A percentile compares a stretch with the other conserved stretches of the same genome.
These are phyloP conservation scores for Aspergillus sp. DNA, from an alignment of 2,329 filamentous ascomycete species.

Conservation along the genomic window DNA sequence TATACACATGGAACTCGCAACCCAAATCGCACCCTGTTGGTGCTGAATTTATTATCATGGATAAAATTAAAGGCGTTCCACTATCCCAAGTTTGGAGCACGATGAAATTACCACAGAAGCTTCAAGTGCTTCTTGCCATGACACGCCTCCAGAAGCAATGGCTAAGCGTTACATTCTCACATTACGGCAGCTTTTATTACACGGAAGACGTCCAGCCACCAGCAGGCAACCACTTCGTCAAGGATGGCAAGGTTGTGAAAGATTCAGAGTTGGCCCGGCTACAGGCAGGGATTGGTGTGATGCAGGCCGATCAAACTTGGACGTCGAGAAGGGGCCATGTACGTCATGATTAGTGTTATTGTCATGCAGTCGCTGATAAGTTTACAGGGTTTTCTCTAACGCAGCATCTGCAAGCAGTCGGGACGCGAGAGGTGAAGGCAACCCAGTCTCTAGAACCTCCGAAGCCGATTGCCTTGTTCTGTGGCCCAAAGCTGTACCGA, in stretches of 20 bases:
- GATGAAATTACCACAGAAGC: slow-evolving; percentile 24
- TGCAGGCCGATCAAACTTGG: slow-evolving; percentile 23
- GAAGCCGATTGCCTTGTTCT: slow-evolving; percentile 29
- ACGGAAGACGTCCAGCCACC: slow-evolving; percentile 20
- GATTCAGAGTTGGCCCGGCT: slow-evolving; percentile 25
- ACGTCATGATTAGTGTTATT: too few species aligned
- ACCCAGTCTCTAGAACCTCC: slow-evolving; percentile 22
- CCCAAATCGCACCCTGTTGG: slow-evolving; percentile 21
- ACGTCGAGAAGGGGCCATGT: slow-evolving; percentile 30
- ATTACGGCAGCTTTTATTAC: slow-evolving; percentile 32
- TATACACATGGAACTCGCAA: slow-evolving; percentile 23
- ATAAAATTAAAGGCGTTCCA: slow-evolving; percentile 23
- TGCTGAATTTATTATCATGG: slow-evolving; percentile 26
- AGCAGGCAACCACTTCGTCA: slow-evolving; percentile 22
- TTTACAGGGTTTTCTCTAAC: slow-evolving; percentile 25
- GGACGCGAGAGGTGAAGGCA: slow-evolving; percentile 25
- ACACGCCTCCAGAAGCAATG: slow-evolving; percentile 27
- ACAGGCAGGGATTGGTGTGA: slow-evolving; percentile 29
- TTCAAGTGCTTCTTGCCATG: slow-evolving; percentile 27
- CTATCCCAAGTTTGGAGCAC: slow-evolving; percentile 27
- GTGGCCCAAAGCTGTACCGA: slow-evolving; percentile 29
- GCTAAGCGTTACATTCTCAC: slow-evolving; percentile 29
- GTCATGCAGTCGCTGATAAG: too few species aligned
- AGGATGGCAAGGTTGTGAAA: slow-evolving; percentile 21
- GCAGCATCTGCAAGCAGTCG: slow-evolving; percentile 27